Conservation (phyloP, 768 basidiomycete genomes). For the Leccinum obscurum region DNA sequence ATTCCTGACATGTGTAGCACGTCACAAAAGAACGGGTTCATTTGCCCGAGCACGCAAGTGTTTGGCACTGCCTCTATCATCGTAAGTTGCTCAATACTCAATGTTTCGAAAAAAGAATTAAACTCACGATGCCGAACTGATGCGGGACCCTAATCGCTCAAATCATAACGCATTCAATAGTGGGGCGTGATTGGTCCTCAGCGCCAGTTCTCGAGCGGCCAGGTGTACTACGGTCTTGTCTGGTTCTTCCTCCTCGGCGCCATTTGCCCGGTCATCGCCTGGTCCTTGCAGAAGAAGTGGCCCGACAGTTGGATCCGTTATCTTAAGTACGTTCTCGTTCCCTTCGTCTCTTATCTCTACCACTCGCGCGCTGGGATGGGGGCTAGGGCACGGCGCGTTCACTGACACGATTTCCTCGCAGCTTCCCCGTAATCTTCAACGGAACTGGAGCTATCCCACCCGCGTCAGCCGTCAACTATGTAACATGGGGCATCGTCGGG, state of each 20-base stretch:
- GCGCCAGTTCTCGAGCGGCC: constrained; percentile 70
- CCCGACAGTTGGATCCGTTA: constrained; percentile 65
- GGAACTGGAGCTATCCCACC: constrained; percentile 66
- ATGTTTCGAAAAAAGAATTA: background rate
- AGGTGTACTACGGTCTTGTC: constrained; percentile 59
- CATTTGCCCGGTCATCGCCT: constrained; percentile 57
- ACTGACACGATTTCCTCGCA: constrained; percentile 18
- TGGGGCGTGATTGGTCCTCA: constrained; percentile 84
- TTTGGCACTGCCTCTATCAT: constrained; percentile 52
- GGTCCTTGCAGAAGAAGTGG: constrained; percentile 54
- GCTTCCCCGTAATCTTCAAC: constrained; percentile 51
- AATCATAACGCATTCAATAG: background rate
- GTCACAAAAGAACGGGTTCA: constrained; percentile 27
- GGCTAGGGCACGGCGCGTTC: background rate
- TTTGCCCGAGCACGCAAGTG: constrained; percentile 39
- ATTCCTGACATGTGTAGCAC: constrained; percentile 36
- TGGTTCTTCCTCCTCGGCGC: constrained; percentile 84
- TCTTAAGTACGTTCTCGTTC: constrained; percentile 51
- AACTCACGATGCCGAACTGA: constrained; percentile 11
- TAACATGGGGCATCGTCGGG: constrained; percentile 65
- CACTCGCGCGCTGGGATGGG: background rate
- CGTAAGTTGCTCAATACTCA: constrained; percentile 36
- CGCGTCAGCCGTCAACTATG: constrained; percentile 63
- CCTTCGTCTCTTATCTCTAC: background rate
- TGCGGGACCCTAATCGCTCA: background rate